Evolutionary conservation across 2,329 filamentous ascomycete genomes (phyloP), one percentile per base, ranked within the genome.

Genomic region (Hypomyces rosellus): DNA sequence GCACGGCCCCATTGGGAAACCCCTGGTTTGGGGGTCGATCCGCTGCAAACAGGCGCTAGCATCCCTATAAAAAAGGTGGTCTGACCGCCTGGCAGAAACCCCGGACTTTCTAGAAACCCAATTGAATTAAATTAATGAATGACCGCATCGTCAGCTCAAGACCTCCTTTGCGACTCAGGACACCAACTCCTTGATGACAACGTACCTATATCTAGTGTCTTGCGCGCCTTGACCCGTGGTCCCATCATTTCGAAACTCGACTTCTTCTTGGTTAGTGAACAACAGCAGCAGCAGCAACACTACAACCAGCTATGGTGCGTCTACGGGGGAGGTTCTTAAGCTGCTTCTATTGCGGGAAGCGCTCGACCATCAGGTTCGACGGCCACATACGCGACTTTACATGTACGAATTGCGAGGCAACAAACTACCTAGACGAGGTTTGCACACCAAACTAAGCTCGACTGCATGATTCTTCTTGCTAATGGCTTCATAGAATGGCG

Each of bases 351-450:
- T 96, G 91, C 68, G 86, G 87, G 59, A 76, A 76, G 64, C 81
- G 79, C 59, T 86, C 86, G 34, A 73, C 75, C 34, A 74, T 80
- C 50, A 73, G 69, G 56, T 83, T 79, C 60, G 77, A 82, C 59
- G 78, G 80, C 30, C 63, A 65, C 47, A 74, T 81, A 50, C 77
- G 75, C 64, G 77, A 82, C 61, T 96, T 91, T 69, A 74, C 83
- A 42, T 96, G 90, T 69, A 70, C 78, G 16, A 74, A 79, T 54
- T 99, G 93, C 74, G 88, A 93, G 61, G 88, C 91, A 15, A 83
- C 85, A 52, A 99, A 97, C 68, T 88, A 89, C 71, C 75, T 96
- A 33, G 93, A 99, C 65, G 78, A 92, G 73, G 90, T 93, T 71
- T 18, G 54, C 6, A 30, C 9, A 30, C 25, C 25, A 25, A 18